Evolutionary conservation across 768 basidiomycete species (phyloP), one percentile per base, ranked within the genome.

Genomic region (Inosperma sp.): DNA sequence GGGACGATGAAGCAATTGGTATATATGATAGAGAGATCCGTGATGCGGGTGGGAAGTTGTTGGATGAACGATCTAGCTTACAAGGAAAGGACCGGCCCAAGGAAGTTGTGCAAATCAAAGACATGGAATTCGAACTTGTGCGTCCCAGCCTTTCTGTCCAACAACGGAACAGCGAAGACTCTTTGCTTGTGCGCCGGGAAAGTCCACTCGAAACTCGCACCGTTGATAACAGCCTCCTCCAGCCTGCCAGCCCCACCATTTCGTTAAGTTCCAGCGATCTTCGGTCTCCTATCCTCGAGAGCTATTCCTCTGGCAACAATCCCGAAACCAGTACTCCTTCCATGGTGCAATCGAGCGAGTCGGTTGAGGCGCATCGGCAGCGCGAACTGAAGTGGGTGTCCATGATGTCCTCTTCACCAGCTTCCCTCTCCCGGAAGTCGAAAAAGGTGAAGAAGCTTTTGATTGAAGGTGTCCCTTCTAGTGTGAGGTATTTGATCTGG

Each of bases 401-500:
- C 0, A 59, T 81, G 7, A 75, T 91, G 62, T 71, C 80, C 0
- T 63, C 79, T 0, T 73, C 77, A 0, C 72, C 80, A 1, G 69
- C 88, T 0, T 66, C 81, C 2, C 81, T 85, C 56, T 79, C 86
- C 2, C 75, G 81, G 43, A 92, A 87, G 72, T 85, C 70, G 63
- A 91, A 91, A 68, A 93, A 92, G 61, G 74, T 90, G 9, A 76
- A 80, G 56, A 85, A 83, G 59, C 67, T 93, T 6, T 58, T 92
- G 23, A 67, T 83, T 36, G 87, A 90, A n/a, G 82, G 82, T 30
- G 86, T 93, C 1, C 91, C 91, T 0, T 82, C 86, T 8, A 88
- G 84, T 9, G 88, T 93, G 21, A 76, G 91, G 8, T 92, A 89
- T 56, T 78, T 84, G 13, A 89, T 92, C 3, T 93, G 91, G 91